These are phyloP conservation scores for Setaria viridis DNA, from an alignment of 202 grass and related monocot genomes.

Conservation along the genomic window DNA sequence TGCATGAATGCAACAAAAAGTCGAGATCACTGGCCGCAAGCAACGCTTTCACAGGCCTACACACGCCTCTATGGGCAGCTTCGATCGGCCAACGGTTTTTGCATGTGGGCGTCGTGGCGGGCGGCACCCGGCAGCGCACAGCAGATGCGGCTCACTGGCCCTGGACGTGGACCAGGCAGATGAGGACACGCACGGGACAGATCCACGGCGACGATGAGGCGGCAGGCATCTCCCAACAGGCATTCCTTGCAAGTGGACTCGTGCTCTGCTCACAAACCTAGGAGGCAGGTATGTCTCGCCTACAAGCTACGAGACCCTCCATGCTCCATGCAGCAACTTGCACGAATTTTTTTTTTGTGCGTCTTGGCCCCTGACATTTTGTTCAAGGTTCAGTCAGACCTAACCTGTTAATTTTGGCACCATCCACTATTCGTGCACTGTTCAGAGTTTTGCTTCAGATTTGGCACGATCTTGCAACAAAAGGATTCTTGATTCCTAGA, in stretches of 20 bases:
- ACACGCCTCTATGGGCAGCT: background rate
- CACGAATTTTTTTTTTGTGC: background rate
- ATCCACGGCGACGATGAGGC: background rate
- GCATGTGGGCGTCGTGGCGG: background rate
- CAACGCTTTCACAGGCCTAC: background rate
- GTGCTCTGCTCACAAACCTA: slow-evolving; percentile 16
- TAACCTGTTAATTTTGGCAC: background rate
- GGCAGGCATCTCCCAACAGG: slow-evolving; percentile 2
- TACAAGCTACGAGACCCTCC: background rate
- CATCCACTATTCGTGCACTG: background rate
- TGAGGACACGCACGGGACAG: background rate
- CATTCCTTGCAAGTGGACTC: background rate
- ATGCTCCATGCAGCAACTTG: slow-evolving; percentile 17
- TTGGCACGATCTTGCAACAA: background rate
- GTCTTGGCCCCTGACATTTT: background rate
- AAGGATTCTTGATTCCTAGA: background rate
- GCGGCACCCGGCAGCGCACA: background rate
- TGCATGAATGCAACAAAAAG: background rate
- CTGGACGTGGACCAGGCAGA: background rate
- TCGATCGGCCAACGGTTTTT: background rate
- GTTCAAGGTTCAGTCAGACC: background rate
- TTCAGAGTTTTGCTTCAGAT: background rate
- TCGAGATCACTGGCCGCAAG: background rate
- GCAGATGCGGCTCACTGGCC: background rate
- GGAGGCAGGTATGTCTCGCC: background rate